Evolutionary conservation across 805 yeast species (phyloP).

Genomic region (Cyberlindnera meyerae): DNA sequence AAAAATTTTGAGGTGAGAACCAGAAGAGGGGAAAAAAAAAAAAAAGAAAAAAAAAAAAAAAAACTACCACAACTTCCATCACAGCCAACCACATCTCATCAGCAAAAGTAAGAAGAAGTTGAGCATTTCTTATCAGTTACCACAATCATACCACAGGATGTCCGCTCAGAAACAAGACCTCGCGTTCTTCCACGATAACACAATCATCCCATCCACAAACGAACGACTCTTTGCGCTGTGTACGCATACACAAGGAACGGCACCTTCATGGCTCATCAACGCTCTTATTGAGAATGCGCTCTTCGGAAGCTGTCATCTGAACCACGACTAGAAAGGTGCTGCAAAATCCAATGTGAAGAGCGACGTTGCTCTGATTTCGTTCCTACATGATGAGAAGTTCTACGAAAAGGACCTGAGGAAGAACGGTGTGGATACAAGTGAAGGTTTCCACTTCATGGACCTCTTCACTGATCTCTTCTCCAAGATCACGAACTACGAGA

Average conservation of each 20-base stretch:
- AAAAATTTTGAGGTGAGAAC: neutral
- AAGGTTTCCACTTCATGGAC: constrained; percentile 39
- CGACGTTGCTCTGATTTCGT: constrained; percentile 32
- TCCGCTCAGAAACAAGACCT: constrained; percentile 54
- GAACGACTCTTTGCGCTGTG: constrained; percentile 28
- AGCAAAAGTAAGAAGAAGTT: too few species aligned
- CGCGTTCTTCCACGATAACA: constrained; percentile 44
- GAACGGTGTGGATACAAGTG: constrained; percentile 35
- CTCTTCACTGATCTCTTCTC: constrained; percentile 42
- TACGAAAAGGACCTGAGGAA: constrained; percentile 34
- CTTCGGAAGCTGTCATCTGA: constrained; percentile 22
- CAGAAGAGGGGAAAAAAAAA: neutral
- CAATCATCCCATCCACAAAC: constrained; percentile 32
- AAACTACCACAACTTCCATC: too few species aligned
- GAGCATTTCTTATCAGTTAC: too few species aligned
- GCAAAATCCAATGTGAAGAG: constrained; percentile 4
- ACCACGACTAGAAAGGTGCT: constrained; percentile 14
- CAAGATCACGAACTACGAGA: constrained; percentile 26
- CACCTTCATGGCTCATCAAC: constrained; percentile 59
- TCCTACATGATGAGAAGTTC: constrained; percentile 28
- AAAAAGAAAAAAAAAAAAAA: neutral
- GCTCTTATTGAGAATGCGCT: constrained; percentile 47
- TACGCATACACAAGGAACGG: constrained; percentile 46
- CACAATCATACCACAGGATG: too few species aligned
- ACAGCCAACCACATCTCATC: too few species aligned